A percentile compares a stretch with the other conserved stretches of the same genome.
phyloP scores from a whole-genome alignment of 768 basidiomycete genomes.

The button mushroom (Agaricus bisporus) region DNA sequence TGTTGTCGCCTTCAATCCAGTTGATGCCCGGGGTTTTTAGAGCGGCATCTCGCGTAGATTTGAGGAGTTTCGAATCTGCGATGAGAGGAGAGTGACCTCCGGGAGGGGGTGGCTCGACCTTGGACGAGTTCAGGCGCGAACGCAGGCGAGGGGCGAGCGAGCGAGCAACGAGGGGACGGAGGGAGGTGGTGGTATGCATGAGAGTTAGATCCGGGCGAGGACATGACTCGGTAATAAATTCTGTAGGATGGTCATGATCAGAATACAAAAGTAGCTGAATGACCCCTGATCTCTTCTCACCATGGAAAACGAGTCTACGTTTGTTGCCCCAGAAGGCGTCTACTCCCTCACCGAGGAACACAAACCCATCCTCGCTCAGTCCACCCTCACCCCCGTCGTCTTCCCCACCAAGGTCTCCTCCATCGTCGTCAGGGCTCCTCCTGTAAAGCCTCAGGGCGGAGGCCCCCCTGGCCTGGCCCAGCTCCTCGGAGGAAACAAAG shows the following conservation, averaged over 20 bases:
- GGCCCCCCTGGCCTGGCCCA: slow-evolving; percentile 63
- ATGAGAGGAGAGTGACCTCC: slow-evolving; percentile 72
- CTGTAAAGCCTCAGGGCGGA: slow-evolving; percentile 40
- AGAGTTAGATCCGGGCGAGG: slow-evolving; percentile 39
- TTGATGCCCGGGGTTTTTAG: slow-evolving; percentile 65
- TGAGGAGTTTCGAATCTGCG: slow-evolving; percentile 61
- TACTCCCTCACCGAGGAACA: slow-evolving; percentile 86
- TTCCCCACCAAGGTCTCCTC: slow-evolving; percentile 62
- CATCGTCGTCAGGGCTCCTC: slow-evolving; percentile 57
- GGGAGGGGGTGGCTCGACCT: slow-evolving; percentile 64
- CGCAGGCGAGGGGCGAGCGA: slow-evolving; percentile 6
- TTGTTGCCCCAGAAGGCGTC: slow-evolving; percentile 86
- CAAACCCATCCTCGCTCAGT: slow-evolving; percentile 50
- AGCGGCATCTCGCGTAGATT: slow-evolving; percentile 59
- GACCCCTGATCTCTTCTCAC: slow-evolving; percentile 13
- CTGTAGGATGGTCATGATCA: too few relatives aligned
- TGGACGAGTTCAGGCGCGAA: slow-evolving; percentile 48
- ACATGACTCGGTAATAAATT: too few relatives aligned
- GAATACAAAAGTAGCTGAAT: background rate
- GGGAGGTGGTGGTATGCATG: slow-evolving; percentile 28
- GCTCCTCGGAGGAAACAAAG: slow-evolving; percentile 63
- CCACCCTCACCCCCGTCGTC: slow-evolving; percentile 28
- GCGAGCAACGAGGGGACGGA: slow-evolving; percentile 6
- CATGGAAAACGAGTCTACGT: slow-evolving; percentile 82
- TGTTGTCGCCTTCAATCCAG: slow-evolving; percentile 64